A percentile compares a stretch with the other conserved stretches of the same genome.
Conservation (phyloP, 2,329 filamentous ascomycete species). For the Monilinia aucupariae region DNA sequence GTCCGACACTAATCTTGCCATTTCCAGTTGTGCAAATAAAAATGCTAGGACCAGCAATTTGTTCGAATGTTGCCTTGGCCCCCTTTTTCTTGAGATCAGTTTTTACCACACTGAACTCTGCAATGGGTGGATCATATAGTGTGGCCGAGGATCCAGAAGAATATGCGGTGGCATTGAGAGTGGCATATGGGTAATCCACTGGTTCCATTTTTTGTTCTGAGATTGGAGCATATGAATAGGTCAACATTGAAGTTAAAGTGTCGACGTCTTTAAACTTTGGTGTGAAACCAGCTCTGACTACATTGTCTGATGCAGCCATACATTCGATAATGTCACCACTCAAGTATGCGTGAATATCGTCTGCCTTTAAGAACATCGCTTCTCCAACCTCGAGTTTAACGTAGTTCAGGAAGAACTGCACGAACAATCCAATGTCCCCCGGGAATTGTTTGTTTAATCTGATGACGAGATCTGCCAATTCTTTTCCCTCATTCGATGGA, state of each 20-base stretch:
- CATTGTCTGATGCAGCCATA: conserved; percentile 98
- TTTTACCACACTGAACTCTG: conserved; percentile 88
- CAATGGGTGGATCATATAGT: conserved; percentile 92
- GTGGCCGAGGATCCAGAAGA: conserved; percentile 65
- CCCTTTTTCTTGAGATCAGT: conserved; percentile 65
- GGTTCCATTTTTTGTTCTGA: conserved; percentile 91
- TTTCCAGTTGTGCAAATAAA: conserved; percentile 81
- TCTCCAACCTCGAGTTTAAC: conserved; percentile 83
- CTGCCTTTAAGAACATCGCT: conserved; percentile 91
- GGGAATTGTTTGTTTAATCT: conserved; percentile 82
- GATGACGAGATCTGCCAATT: conserved; percentile 69
- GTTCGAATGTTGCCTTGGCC: conserved; percentile 82
- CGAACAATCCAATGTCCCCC: conserved; percentile 84
- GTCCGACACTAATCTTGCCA: conserved; percentile 79
- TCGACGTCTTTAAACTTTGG: conserved; percentile 97
- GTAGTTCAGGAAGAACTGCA: conserved; percentile 96
- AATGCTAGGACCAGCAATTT: conserved; percentile 83
- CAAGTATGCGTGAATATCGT: conserved; percentile 95
- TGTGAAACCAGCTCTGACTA: conserved; percentile 93
- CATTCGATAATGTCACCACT: conserved; percentile 96
- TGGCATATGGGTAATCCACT: conserved; percentile 77
- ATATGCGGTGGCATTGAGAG: conserved; percentile 76
- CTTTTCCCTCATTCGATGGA: conserved; percentile 59
- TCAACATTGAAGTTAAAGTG: conserved; percentile 85
- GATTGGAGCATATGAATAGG: conserved; percentile 92